Evolutionary conservation across 139 green algal species (phyloP).

Genomic region (Raphidocelis subcapitata): DNA sequence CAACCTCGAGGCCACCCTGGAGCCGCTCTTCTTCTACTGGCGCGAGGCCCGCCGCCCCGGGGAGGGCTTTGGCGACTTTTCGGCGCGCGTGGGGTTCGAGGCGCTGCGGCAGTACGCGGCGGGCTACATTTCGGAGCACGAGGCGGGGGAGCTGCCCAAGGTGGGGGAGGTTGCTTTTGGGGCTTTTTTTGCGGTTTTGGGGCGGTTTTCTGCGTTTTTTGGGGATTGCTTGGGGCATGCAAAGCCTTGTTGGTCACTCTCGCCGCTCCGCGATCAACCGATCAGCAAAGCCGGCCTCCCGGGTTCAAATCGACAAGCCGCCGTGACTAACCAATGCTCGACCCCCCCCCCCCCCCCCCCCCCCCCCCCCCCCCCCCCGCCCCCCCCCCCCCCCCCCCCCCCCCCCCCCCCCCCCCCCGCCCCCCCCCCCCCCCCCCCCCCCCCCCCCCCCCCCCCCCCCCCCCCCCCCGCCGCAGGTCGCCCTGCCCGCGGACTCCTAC

Average conservation of each 20-base stretch:
- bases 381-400: not conserved
- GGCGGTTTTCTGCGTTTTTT: not conserved
- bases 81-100: slow-evolving; percentile 58
- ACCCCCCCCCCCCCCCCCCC: not conserved
- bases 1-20: slow-evolving; percentile 90
- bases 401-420: not conserved
- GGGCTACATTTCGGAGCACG: slow-evolving; percentile 39
- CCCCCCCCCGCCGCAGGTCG: slow-evolving; percentile 24
- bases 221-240: not conserved
- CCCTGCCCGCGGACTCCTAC: slow-evolving; percentile 49
- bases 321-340: slow-evolving; percentile 1
- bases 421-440: not conserved
- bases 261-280: not conserved
- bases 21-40: slow-evolving; percentile 68
- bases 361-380: not conserved
- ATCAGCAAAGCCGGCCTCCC: not conserved
- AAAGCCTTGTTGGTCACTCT: not conserved
- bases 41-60: slow-evolving; percentile 13
- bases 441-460: slow-evolving; percentile 4
- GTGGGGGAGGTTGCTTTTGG: not conserved
- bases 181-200: not conserved
- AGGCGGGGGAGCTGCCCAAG: slow-evolving; percentile 10
- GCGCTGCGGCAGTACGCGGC: slow-evolving; percentile 49
- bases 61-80: slow-evolving; percentile 95
- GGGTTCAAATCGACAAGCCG: too few relatives aligned